Evolutionary conservation across 148 eudicot genomes (phyloP), one percentile per base, ranked within the genome.

Genomic region (Diospyros lotus): DNA sequence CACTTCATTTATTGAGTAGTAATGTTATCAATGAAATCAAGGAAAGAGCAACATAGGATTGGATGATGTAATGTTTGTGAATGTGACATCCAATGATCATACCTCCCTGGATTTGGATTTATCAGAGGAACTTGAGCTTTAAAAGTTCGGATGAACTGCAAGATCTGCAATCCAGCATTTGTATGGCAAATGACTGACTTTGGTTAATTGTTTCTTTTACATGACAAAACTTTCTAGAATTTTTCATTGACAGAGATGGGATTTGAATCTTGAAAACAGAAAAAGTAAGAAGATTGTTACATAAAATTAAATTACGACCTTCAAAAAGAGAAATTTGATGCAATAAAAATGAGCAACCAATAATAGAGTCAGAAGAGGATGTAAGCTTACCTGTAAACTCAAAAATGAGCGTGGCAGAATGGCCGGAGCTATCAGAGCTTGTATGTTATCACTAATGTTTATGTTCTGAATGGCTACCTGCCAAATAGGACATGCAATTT

Each of bases 391-490:
- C 97, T 87, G 96, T 66, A 94, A 75, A 76, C 86, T 89, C 14
- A 92, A 53, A 82, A 80, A 94, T 44, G 97, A 82, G 76, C 98
- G 88, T 6, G 98, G 98, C 41, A 94, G 78, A 58, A 94, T 50
- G 9, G 98, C 97, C 58, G 98, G 98, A 84, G 97, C 85, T 68
- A 94, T 73, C 41, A 92, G 58, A 76, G 93, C 92, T 81, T 94
- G 97, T 50, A 92, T 58, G 75, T 89, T 84, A 79, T 91, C 96
- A 75, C 94, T 87, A 71, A 92, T 94, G 64, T 74, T 77, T 79
- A 94, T 89, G 78, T 94, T 86, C 80, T 89, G 92, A 74, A 94
- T 78, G 73, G 84, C 75, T 78, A 92, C 87, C 97, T 93, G 91
- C 59, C 64, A 80, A 68, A 73, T 66, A 75, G 71, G 58, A 61